Evolutionary conservation across 208 protist genomes (phyloP), one percentile per base, ranked within the genome.

Genomic region (Crithidia brevicula): DNA sequence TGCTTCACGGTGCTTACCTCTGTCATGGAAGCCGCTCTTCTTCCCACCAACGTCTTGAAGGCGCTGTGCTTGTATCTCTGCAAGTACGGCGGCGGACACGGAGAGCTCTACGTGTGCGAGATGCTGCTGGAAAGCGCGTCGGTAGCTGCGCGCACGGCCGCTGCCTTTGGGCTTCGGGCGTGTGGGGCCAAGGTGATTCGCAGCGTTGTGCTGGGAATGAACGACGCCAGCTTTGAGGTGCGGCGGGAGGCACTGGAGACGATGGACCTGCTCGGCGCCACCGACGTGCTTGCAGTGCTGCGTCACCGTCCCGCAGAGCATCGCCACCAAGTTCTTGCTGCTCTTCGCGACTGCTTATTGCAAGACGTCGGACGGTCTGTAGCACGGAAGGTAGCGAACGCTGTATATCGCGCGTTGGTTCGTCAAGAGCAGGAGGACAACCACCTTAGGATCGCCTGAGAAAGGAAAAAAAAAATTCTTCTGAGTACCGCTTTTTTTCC

Each of bases 271-370:
- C 63, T 88, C 36, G 82, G 81, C 23, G 72, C 79, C 2, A 60
- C 58, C 1, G 38, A 45, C 15, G 67, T 86, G 30, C 61, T 88
- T 25, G 40, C 43, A 16, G 61, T 93, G 10, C 58, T 90, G 40
- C 75, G 56, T 1, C 66, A 69, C 18, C 66, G 88, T 27, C 84
- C 88, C 1, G 43, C 53, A 3, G 50, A 66, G 62, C 88, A 91
- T 43, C 76, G 60, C 11, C 59, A 74, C 30, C 82, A 90, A 54
- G 81, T 91, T 25, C 49, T 68, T 20, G 64, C 73, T 2, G 88
- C 82, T 22, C 72, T 93, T 42, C 69, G 82, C 4, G 82, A 93
- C 56, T 83, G 76, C 46, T 54, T 93, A n/a, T 62, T 93, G 45
- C 81, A 74, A 3, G 82, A 90, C 36, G 66, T 82, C 5, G 60